Evolutionary conservation across 2,329 filamentous ascomycete genomes (phyloP).

Genomic region (Aspergillus brunneoviolaceus): DNA sequence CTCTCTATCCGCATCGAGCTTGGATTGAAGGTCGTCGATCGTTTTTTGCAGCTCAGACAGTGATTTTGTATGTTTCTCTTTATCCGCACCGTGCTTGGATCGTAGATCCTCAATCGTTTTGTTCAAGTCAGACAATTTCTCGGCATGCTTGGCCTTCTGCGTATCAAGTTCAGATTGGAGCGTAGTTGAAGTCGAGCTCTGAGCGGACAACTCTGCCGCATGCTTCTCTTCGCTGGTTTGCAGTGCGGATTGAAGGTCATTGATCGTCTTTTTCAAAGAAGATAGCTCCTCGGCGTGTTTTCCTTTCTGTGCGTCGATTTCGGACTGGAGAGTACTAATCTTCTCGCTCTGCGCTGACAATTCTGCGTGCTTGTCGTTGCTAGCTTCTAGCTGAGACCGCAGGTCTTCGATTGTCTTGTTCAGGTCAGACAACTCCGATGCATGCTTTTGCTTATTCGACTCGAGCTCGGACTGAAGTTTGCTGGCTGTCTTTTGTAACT

Average conservation of each 20-base stretch:
- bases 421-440: slow-evolving; percentile 59
- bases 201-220: slow-evolving; percentile 56
- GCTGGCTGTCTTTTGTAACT: slow-evolving; percentile 59
- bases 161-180: neutral
- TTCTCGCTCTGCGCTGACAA: slow-evolving; percentile 57
- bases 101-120: slow-evolving; percentile 44
- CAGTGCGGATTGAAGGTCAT: slow-evolving; percentile 53
- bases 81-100: slow-evolving; percentile 47
- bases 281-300: slow-evolving; percentile 58
- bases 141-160: neutral
- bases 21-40: slow-evolving; percentile 57
- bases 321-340: slow-evolving; percentile 56
- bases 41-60: slow-evolving; percentile 57
- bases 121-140: too few relatives aligned
- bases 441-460: slow-evolving; percentile 50
- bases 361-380: slow-evolving; percentile 52
- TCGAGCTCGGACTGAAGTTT: slow-evolving; percentile 51
- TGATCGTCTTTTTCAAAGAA: slow-evolving; percentile 59
- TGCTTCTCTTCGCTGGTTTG: slow-evolving; percentile 48
- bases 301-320: slow-evolving; percentile 33
- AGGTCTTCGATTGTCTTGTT: slow-evolving; percentile 39
- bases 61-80: slow-evolving; percentile 53
- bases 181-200: neutral
- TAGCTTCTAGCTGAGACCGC: slow-evolving; percentile 50
- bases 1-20: slow-evolving; percentile 32